A percentile compares a stretch with the other conserved stretches of the same genome.
phyloP scores from a whole-genome alignment of 306 rosid genomes.

The Dryas alaskensis region DNA sequence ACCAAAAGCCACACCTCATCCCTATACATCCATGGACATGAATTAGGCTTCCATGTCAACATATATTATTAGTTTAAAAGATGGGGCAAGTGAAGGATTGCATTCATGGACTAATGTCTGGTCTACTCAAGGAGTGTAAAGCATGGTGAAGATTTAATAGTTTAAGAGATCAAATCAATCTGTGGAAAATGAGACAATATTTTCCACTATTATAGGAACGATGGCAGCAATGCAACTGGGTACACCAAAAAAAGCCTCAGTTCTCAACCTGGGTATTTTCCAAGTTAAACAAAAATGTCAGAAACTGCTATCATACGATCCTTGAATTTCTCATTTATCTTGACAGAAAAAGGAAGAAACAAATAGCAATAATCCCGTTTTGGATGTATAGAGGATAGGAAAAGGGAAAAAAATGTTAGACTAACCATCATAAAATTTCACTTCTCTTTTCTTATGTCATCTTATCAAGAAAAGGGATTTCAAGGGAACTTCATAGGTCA shows the following conservation, averaged over 20 bases:
- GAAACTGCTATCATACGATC: not conserved
- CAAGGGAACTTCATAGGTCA: not conserved
- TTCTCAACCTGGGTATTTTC: not conserved
- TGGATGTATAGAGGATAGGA: not conserved
- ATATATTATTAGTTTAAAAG: not conserved
- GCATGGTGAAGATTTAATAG: slow-evolving; percentile 5
- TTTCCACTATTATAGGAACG: not conserved
- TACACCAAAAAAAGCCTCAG: not conserved
- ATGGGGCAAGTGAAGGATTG: not conserved
- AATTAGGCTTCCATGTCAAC: slow-evolving; percentile 18
- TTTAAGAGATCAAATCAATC: not conserved
- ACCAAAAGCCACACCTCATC: slow-evolving; percentile 39
- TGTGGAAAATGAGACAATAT: not conserved
- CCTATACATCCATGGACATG: slow-evolving; percentile 39
- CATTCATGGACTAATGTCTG: not conserved
- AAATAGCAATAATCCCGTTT: not conserved
- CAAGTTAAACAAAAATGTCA: not conserved
- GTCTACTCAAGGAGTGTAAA: not conserved
- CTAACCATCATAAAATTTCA: not conserved
- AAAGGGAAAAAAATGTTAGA: not conserved
- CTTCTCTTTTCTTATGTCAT: not conserved
- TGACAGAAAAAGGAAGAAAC: not conserved
- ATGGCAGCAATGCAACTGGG: not conserved
- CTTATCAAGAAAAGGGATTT: not conserved
- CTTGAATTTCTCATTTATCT: not conserved